Percentiles rank a stretch among this genome's conserved stretches.
phyloP scores from a whole-genome alignment of 1,139 yeast genomes.

The Zygosaccharomyces sapae region DNA sequence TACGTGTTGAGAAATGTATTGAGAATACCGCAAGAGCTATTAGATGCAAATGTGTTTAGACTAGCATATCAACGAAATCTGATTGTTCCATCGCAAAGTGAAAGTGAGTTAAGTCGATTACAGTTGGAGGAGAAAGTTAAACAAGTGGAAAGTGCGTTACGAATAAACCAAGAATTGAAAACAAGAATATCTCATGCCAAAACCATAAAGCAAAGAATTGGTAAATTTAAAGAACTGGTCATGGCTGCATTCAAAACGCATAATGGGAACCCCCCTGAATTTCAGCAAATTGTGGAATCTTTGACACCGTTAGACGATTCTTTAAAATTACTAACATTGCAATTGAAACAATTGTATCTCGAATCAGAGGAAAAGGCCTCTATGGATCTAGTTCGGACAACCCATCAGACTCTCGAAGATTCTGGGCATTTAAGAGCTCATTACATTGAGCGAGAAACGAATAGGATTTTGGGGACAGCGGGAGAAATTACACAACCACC shows the following conservation, averaged over 20 bases:
- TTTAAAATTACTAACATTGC: conserved; percentile 24
- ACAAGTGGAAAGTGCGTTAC: conserved; percentile 21
- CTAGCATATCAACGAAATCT: conserved; percentile 66
- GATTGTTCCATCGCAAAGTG: conserved; percentile 20
- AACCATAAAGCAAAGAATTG: conserved; percentile 15
- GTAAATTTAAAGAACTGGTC: conserved; percentile 21
- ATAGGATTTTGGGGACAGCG: conserved; percentile 8
- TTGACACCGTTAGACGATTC: conserved; percentile 33
- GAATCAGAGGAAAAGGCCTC: conserved; percentile 30
- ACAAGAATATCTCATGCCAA: conserved; percentile 14
- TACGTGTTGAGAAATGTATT: conserved; percentile 76
- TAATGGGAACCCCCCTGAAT: conserved; percentile 9
- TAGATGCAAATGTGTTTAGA: conserved; percentile 62
- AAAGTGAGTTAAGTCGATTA: conserved; percentile 12
- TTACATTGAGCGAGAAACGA: conserved; percentile 21
- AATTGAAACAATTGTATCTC: conserved; percentile 27
- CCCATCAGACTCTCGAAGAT: conserved; percentile 7
- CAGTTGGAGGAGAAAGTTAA: conserved; percentile 19
- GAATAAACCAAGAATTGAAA: conserved; percentile 19
- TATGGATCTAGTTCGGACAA: conserved; percentile 17
- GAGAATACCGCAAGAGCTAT: conserved; percentile 63
- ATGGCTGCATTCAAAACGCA: conserved; percentile 14
- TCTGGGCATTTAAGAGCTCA: conserved; percentile 17
- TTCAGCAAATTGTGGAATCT: conserved; percentile 16
- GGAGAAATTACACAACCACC: background rate